Evolutionary conservation across 1,284 basidiomycete genomes (phyloP).

Genomic region (Trametes polyzona): DNA sequence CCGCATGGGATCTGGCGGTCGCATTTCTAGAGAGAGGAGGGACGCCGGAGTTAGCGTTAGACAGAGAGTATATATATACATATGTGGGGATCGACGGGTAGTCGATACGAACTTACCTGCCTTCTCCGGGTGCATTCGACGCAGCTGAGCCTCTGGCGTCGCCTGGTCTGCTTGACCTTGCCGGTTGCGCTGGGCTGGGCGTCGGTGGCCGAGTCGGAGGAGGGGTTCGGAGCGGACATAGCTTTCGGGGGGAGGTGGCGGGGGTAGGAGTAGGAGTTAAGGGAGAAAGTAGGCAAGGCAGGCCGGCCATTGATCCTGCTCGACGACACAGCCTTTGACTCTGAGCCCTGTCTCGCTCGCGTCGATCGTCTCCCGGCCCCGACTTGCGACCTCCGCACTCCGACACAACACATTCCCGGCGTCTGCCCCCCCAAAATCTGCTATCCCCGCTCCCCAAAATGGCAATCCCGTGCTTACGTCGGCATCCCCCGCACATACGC

Average conservation of each 20-base stretch:
- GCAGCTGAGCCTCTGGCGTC: constrained; percentile 49
- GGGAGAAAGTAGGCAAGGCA: neutral
- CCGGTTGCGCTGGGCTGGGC: constrained; percentile 14
- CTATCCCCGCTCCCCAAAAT: neutral
- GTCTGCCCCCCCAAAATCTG: neutral
- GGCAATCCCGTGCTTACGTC: too few species aligned
- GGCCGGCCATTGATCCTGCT: neutral
- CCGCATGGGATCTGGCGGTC: constrained; percentile 57
- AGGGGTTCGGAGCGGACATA: neutral
- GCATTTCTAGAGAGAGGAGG: constrained; percentile 54
- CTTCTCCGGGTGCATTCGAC: constrained; percentile 59
- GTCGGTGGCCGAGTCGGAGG: neutral
- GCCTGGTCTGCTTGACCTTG: constrained; percentile 33
- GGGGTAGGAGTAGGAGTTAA: neutral
- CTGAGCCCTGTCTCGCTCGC: neutral
- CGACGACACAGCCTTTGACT: neutral
- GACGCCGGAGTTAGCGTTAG: neutral
- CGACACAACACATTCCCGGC: neutral
- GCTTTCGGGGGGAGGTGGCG: neutral
- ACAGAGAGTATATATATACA: too few species aligned
- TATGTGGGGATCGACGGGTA: neutral
- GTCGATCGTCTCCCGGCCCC: too few species aligned
- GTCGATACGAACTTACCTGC: constrained; percentile 42
- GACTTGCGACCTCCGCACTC: neutral
- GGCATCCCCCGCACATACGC: too few species aligned